Evolutionary conservation across 1,139 yeast genomes (phyloP), one percentile per base, ranked within the genome.

Genomic region (Meyerozyma athensensis): DNA sequence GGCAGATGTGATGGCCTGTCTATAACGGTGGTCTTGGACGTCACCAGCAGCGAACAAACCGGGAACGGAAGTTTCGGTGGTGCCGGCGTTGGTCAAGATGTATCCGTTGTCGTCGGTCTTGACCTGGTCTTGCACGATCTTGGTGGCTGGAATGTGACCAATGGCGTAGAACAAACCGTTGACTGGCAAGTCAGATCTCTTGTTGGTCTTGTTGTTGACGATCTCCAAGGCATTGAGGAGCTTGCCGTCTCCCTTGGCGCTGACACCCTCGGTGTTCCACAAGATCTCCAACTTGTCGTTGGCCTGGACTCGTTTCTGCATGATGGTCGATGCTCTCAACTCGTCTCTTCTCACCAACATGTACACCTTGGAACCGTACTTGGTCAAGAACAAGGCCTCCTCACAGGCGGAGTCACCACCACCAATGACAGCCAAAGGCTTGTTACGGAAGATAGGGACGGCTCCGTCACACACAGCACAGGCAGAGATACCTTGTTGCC

Each of bases 401-500:
- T 92, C 98, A 67, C 97, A 95, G 20, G 98, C 98, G 47, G 97
- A 89, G 65, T 92, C 98, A 62, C 98, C 98, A 51, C 98, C 98
- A 45, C 98, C 98, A 53, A 92, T 72, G 41, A 92, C 98, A 13
- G 96, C 97, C 57, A 92, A 77, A 31, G 98, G 97, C 67, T 89
- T 86, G 74, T 92, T 86, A 75, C 97, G 84, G 74, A 92, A 92
- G 56, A 92, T 89, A 54, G 98, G 98, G 33, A 92, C 96, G 26
- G 98, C 98, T 64, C 98, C 98, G 60, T 92, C 98, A 70, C 98
- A 92, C 44, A 92, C 98, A 36, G 98, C 98, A 74, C 98, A 92
- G 16, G 98, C 98, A 48, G 96, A 86, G 52, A 92, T 92, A 62
- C 98, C 98, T 62, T 85, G 86, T 73, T 92, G 98, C 98, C 98